Percentiles rank a stretch among this genome's conserved stretches.
Evolutionary conservation across 176 grass and related monocot genomes (phyloP).

Genomic region (Puccinellia tenuiflora): DNA sequence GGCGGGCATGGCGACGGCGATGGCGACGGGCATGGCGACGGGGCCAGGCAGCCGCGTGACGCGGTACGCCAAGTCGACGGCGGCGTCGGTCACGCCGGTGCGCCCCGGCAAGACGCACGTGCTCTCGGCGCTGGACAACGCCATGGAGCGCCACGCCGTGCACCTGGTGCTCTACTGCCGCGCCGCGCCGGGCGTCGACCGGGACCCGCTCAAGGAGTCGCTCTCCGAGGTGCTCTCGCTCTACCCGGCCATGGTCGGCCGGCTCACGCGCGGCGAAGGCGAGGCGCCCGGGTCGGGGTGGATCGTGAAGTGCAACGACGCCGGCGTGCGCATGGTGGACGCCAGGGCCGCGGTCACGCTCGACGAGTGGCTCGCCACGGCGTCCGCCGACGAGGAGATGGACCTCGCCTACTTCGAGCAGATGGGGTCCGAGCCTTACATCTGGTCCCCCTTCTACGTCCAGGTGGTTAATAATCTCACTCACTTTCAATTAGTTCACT

Average conservation of each 20-base stretch:
- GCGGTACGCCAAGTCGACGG: slow-evolving; percentile 67
- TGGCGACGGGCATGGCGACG: slow-evolving; percentile 20
- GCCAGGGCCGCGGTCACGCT: slow-evolving; percentile 48
- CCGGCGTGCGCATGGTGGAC: slow-evolving; percentile 67
- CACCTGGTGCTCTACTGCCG: slow-evolving; percentile 61
- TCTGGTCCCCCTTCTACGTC: slow-evolving; percentile 88
- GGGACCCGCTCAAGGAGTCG: slow-evolving; percentile 60
- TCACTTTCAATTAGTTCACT: not conserved
- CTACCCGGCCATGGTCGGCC: slow-evolving; percentile 72
- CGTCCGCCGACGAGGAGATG: slow-evolving; percentile 62
- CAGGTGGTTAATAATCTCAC: slow-evolving; percentile 36
- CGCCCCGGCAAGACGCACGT: slow-evolving; percentile 58
- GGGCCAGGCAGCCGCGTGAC: slow-evolving; percentile 46
- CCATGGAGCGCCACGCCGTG: slow-evolving; percentile 60
- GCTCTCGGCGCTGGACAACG: slow-evolving; percentile 56
- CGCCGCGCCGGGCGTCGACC: slow-evolving; percentile 33
- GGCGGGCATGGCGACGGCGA: slow-evolving; percentile 26
- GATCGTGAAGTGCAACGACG: slow-evolving; percentile 87
- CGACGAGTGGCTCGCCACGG: slow-evolving; percentile 67
- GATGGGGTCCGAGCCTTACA: slow-evolving; percentile 41
- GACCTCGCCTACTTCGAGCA: slow-evolving; percentile 67
- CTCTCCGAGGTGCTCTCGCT: slow-evolving; percentile 76
- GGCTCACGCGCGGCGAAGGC: slow-evolving; percentile 28
- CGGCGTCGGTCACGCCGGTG: slow-evolving; percentile 53
- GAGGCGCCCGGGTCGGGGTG: slow-evolving; percentile 27